These are phyloP conservation scores for Myxozyma kluyveri DNA, from an alignment of 805 yeast genomes.

Conservation along the genomic window DNA sequence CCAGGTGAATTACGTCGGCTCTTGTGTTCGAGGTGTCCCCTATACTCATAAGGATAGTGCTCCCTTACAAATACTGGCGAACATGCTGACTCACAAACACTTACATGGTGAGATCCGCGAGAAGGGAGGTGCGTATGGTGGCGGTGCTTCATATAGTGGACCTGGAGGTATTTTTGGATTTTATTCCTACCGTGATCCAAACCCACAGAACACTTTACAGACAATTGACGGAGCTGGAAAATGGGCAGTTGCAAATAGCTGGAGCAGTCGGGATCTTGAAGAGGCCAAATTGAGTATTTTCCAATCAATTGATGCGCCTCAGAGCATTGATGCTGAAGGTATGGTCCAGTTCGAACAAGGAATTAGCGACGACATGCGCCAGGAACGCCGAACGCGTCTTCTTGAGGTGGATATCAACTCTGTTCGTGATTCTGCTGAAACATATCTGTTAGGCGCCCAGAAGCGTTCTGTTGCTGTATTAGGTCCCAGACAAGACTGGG, in stretches of 20 bases:
- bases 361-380: constrained; percentile 74
- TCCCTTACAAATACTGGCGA: constrained; percentile 75
- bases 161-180: constrained; percentile 74
- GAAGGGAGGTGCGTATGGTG: constrained; percentile 97
- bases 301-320: constrained; percentile 89
- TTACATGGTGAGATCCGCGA: constrained; percentile 89
- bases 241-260: constrained; percentile 48
- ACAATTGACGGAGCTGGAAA: constrained; percentile 56
- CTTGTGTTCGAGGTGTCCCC: constrained; percentile 62
- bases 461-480: constrained; percentile 8
- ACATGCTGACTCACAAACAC: constrained; percentile 73
- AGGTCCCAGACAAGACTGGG: constrained; percentile 17
- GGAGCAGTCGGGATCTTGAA: constrained; percentile 67
- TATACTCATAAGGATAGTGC: constrained; percentile 78
- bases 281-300: constrained; percentile 89
- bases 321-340: constrained; percentile 77
- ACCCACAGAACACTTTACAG: constrained; percentile 64
- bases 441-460: constrained; percentile 48
- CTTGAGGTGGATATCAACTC: constrained; percentile 65
- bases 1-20: constrained; percentile 81
- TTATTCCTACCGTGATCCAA: constrained; percentile 94
- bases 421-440: constrained; percentile 61
- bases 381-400: constrained; percentile 70
- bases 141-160: constrained; percentile 83
- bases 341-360: constrained; percentile 61